Conservation (phyloP, 768 basidiomycete species). For the Suillus variegatus region DNA sequence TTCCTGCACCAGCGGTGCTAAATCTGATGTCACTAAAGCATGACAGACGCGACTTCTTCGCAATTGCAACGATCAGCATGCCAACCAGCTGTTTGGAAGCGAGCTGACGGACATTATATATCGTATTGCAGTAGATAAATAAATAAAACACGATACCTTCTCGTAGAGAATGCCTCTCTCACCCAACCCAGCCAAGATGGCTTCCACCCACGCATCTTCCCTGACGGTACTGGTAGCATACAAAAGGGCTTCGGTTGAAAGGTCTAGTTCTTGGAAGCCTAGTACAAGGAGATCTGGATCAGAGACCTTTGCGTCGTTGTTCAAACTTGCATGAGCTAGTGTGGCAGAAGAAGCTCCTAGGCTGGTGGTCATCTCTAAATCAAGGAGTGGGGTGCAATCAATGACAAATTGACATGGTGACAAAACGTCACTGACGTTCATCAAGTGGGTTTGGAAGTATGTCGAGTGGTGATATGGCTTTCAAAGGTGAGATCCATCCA, state of each 20-base stretch:
- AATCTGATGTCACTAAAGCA: conserved; percentile 58
- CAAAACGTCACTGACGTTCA: conserved; percentile 19
- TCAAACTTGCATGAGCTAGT: background rate
- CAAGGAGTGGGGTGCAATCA: background rate
- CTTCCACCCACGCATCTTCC: conserved; percentile 72
- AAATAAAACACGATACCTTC: conserved; percentile 47
- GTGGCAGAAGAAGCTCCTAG: conserved; percentile 13
- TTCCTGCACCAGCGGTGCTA: conserved; percentile 64
- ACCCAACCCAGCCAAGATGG: conserved; percentile 70
- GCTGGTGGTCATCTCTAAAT: conserved; percentile 15
- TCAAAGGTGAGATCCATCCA: conserved; percentile 35
- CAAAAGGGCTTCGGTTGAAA: conserved; percentile 75
- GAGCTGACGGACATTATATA: conserved; percentile 44
- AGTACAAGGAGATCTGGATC: conserved; percentile 74
- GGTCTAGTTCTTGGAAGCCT: conserved; percentile 80
- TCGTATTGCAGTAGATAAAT: background rate
- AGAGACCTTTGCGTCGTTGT: conserved; percentile 23
- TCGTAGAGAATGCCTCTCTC: conserved; percentile 62
- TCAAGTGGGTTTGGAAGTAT: conserved; percentile 22
- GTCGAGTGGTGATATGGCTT: conserved; percentile 38
- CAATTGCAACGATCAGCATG: conserved; percentile 72
- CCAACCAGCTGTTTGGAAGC: conserved; percentile 81
- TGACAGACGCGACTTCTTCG: conserved; percentile 49
- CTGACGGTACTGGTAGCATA: conserved; percentile 62
- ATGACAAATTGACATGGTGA: background rate